phyloP scores from a whole-genome alignment of 371 early-diverging fungal species.

The Mucor racemosus region DNA sequence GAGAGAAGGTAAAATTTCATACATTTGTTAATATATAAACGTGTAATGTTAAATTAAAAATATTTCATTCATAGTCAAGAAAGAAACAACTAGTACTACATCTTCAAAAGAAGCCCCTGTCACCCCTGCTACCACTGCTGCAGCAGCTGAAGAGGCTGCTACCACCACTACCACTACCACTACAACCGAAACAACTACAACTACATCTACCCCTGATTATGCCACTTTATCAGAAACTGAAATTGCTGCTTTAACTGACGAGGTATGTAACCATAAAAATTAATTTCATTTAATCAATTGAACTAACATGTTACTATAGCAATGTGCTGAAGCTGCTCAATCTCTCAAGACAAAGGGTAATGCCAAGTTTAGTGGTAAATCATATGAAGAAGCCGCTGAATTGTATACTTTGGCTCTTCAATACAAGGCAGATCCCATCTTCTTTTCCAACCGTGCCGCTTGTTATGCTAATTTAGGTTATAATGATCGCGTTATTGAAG shows the following conservation, averaged over 20 bases:
- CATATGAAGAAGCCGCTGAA: conserved; percentile 85
- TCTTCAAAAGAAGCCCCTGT: conserved; percentile 10
- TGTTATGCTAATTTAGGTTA: conserved; percentile 79
- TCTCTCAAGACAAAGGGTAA: conserved; percentile 88
- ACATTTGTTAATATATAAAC: neutral
- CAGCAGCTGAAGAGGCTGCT: conserved; percentile 15
- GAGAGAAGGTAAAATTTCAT: conserved; percentile 17
- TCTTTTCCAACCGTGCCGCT: conserved; percentile 94
- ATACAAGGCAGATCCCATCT: conserved; percentile 80
- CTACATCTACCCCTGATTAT: conserved; percentile 42
- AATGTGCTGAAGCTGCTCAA: conserved; percentile 69
- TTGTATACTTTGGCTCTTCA: conserved; percentile 89
- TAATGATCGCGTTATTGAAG: conserved; percentile 75
- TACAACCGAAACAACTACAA: conserved; percentile 20
- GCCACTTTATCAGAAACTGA: conserved; percentile 61
- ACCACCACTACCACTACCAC: conserved; percentile 24
- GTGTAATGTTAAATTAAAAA: neutral
- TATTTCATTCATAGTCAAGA: neutral
- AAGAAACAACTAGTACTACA: conserved; percentile 12
- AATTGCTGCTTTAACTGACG: conserved; percentile 61
- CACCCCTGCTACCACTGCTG: conserved; percentile 19
- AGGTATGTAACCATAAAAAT: conserved; percentile 30
- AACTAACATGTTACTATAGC: conserved; percentile 34
- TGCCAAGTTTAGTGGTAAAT: conserved; percentile 79
- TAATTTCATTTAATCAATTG: too few relatives aligned